phyloP scores from a whole-genome alignment of 495 filamentous ascomycete species.

The Neurospora sp. region DNA sequence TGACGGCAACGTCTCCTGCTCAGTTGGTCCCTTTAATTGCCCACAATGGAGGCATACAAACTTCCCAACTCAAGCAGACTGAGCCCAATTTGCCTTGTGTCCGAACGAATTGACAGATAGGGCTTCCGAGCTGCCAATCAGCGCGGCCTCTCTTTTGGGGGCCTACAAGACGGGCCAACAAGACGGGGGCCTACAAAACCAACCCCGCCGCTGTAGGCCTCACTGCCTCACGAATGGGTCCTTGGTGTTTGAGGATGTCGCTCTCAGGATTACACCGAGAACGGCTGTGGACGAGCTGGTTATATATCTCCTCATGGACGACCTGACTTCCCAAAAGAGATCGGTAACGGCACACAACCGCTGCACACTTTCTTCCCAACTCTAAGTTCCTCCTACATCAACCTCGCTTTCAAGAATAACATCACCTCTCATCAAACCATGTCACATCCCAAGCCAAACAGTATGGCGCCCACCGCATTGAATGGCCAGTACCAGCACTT shows the following conservation, averaged over 20 bases:
- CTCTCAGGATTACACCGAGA: not conserved
- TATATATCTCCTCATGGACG: not conserved
- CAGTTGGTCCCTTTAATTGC: not conserved
- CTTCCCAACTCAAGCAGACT: not conserved
- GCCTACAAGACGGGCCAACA: not conserved
- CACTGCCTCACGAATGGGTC: not conserved
- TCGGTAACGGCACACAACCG: not conserved
- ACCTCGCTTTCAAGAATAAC: not conserved
- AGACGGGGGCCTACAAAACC: not conserved
- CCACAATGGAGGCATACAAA: not conserved
- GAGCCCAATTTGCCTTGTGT: not conserved
- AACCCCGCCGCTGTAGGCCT: not conserved
- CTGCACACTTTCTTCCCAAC: not conserved
- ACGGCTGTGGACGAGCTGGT: not conserved
- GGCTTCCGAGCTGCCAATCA: not conserved
- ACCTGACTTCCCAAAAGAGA: not conserved
- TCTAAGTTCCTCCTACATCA: not conserved
- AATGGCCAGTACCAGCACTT: slow-evolving; percentile 37
- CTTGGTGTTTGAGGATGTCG: not conserved
- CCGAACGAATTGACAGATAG: not conserved
- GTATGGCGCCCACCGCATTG: not conserved
- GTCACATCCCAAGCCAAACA: not conserved
- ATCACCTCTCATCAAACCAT: not conserved
- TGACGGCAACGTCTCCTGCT: not conserved
- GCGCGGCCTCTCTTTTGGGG: not conserved